Evolutionary conservation across 768 basidiomycete species (phyloP).

Genomic region (Termitomyces sp.): DNA sequence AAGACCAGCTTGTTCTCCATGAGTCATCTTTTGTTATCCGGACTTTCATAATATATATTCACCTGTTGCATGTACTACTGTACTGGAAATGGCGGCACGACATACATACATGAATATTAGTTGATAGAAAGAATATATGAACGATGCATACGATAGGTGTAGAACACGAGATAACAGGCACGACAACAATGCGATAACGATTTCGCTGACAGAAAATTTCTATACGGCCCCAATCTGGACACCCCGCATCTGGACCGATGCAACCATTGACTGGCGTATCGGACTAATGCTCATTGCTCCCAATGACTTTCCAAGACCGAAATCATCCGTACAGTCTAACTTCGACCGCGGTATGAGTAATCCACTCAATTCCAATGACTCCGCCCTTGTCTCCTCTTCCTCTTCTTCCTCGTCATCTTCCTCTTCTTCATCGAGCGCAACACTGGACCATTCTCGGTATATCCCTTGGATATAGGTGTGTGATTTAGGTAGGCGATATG

Average conservation of each 20-base stretch:
- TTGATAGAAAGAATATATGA: background rate
- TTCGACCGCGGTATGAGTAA: slow-evolving; percentile 15
- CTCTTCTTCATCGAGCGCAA: slow-evolving; percentile 71
- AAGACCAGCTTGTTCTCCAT: no score
- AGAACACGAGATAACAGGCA: background rate
- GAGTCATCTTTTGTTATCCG: no score
- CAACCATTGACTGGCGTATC: slow-evolving; percentile 13
- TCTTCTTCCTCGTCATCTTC: slow-evolving; percentile 52
- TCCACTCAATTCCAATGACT: slow-evolving; percentile 8
- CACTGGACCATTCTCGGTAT: slow-evolving; percentile 87
- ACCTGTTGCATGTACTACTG: no score
- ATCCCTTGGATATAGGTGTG: slow-evolving; percentile 71
- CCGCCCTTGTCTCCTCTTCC: slow-evolving; percentile 7
- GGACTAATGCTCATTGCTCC: slow-evolving; percentile 87
- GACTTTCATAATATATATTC: no score
- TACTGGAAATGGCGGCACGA: background rate
- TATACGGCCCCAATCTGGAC: slow-evolving; percentile 11
- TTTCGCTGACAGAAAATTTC: background rate
- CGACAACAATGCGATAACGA: slow-evolving; percentile 7
- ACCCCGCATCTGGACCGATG: slow-evolving; percentile 12
- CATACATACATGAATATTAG: background rate
- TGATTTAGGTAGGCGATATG: slow-evolving; percentile 84
- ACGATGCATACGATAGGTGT: background rate
- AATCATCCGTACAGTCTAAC: slow-evolving; percentile 30
- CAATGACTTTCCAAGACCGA: slow-evolving; percentile 60